Base-by-base conservation (phyloP, 495 filamentous ascomycete genomes). In the Bombardia bombarda region DNA sequence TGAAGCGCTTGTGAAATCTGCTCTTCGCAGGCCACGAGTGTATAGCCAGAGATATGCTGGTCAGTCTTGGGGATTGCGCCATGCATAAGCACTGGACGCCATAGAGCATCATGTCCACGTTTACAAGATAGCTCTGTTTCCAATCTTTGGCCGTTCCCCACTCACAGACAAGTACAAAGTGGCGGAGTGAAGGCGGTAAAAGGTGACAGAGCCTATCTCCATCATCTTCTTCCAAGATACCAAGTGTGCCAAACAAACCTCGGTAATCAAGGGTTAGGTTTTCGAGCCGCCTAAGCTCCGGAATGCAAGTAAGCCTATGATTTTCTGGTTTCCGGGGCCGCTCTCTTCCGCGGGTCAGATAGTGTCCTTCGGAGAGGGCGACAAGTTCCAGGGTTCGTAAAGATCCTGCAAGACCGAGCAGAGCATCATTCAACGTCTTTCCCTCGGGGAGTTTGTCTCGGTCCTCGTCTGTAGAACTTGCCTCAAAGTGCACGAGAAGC, bases 11-110 rank as follows among this genome's bases (percentile, higher is more conserved):
- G 39, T 56, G 57, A 21, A 62, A 62, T 33, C 49, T 36, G 31
- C 57, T 41, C 21, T 56, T 50, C 6, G 57, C 60, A 14, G 60
- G 60, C 60, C 60, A 62, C n/a, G 60, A 58, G 38, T 62, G 60
- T 3, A 62, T 62, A 1, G 54, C 57, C 30, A 62, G 41, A 8
- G 55, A 56, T 23, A 62, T 50, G 33, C 42, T 56, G 17, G 42
- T 38, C 1, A 62, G 40, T n/a, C 25, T 32, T 12, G 53, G 55
- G 4, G 45, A 38, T 31, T 28, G 23, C 23, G 42, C 47, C 3
- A 37, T 38, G 28, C 60, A 62, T 7, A 62, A 40, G 19, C 52
- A 56, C 21, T 49, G 37, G 13, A 61, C 56, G 10, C 57, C 60
- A 22, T 62, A 52, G 13, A 62, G 48, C 9, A 61, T 51, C 52